Evolutionary conservation across 2,329 filamentous ascomycete genomes (phyloP).

Genomic region (Albifimbria verrucaria): DNA sequence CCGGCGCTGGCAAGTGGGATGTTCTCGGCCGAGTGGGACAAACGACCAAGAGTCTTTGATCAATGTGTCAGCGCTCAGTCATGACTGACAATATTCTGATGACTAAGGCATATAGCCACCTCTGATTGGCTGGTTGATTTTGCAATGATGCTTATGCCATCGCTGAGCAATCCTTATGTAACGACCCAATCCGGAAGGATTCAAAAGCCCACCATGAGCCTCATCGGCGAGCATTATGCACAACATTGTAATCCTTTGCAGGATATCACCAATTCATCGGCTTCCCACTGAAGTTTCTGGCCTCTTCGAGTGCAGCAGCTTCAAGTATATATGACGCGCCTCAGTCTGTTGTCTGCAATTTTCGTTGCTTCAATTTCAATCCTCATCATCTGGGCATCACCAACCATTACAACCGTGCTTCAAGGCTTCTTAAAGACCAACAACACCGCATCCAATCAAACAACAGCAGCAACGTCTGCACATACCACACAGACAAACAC

Average conservation of each 20-base stretch:
- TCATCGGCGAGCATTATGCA: neutral
- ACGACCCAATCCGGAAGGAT: neutral
- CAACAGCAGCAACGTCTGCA: constrained; percentile 9
- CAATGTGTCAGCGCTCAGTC: neutral
- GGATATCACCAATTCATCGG: constrained; percentile 15
- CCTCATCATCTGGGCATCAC: constrained; percentile 26
- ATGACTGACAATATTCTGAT: too few species aligned
- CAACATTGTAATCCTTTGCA: constrained; percentile 12
- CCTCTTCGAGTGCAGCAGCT: constrained; percentile 11
- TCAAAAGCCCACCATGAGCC: neutral
- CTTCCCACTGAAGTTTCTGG: constrained; percentile 20
- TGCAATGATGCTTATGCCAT: neutral
- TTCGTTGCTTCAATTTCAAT: constrained; percentile 35
- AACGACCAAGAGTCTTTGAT: neutral
- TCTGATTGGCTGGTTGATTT: constrained; percentile 8
- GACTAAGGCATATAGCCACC: neutral
- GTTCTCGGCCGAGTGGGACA: neutral
- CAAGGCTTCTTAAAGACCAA: constrained; percentile 14
- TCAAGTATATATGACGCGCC: constrained; percentile 36
- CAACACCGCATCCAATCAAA: constrained; percentile 8
- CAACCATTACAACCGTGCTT: constrained; percentile 19
- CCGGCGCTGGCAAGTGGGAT: neutral
- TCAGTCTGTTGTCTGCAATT: constrained; percentile 28
- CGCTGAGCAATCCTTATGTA: constrained; percentile 16
- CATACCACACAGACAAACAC: constrained; percentile 2